Conservation (phyloP, 1,284 basidiomycete species). For the Malassezia equina region DNA sequence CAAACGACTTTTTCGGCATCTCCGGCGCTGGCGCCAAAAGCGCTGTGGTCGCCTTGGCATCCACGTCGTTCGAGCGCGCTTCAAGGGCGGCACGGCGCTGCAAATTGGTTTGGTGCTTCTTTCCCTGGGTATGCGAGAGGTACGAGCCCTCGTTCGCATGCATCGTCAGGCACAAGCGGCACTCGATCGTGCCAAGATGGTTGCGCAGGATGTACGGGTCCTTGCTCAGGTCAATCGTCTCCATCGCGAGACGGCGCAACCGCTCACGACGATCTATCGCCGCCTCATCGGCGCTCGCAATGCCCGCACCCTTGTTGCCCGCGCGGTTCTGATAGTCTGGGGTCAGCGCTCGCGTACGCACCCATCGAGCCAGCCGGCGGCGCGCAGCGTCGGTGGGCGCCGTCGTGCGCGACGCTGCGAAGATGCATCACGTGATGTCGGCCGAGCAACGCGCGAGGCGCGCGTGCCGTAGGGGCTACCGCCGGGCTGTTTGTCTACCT, state of each 20-base stretch:
- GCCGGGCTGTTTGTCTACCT: constrained; percentile 12
- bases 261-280: constrained; percentile 93
- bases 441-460: background rate
- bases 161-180: constrained; percentile 88
- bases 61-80: constrained; percentile 60
- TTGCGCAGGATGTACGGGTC: constrained; percentile 98
- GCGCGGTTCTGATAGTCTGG: constrained; percentile 47
- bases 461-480: background rate
- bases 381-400: background rate
- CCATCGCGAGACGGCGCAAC: constrained; percentile 69
- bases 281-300: constrained; percentile 72
- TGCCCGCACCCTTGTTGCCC: constrained; percentile 47
- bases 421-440: background rate
- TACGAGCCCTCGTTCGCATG: constrained; percentile 99
- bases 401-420: constrained; percentile 1
- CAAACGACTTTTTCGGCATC: constrained; percentile 54
- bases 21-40: constrained; percentile 49
- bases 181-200: constrained; percentile 91
- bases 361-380: background rate
- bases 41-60: constrained; percentile 51
- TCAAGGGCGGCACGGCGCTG: constrained; percentile 89
- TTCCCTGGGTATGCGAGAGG: constrained; percentile 96
- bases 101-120: constrained; percentile 98
- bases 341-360: background rate
- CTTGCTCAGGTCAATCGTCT: constrained; percentile 49